These are phyloP conservation scores for Aspergillus ruber DNA, from an alignment of 2,329 filamentous ascomycete genomes.

Conservation along the genomic window DNA sequence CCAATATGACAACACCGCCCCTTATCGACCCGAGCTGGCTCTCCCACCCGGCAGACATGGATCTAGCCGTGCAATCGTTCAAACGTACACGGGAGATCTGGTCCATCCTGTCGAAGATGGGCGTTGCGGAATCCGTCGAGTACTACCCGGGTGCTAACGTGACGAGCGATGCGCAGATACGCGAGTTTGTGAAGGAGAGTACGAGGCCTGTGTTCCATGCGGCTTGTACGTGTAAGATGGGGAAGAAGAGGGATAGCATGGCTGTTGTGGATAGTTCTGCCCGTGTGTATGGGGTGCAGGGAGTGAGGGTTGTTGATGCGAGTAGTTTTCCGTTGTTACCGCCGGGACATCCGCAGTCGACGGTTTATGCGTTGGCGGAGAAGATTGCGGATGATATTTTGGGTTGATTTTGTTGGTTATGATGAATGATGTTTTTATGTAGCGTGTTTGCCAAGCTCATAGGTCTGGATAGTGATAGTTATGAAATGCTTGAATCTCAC, in stretches of 20 bases:
- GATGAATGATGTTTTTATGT: background rate
- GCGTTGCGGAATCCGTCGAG: conserved; percentile 22
- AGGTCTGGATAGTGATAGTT: background rate
- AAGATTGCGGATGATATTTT: conserved; percentile 27
- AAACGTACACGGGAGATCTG: conserved; percentile 37
- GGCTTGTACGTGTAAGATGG: conserved; percentile 35
- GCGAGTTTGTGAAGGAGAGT: conserved; percentile 20
- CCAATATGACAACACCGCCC: conserved; percentile 26
- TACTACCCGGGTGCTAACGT: conserved; percentile 30
- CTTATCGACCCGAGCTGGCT: conserved; percentile 42
- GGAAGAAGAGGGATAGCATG: conserved; percentile 19
- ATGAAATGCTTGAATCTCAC: background rate
- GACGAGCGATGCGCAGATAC: conserved; percentile 37
- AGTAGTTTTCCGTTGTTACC: conserved; percentile 27
- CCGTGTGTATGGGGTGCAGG: conserved; percentile 23
- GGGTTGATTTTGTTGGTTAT: background rate
- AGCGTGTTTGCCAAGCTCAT: background rate
- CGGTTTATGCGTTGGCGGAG: conserved; percentile 34
- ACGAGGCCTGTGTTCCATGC: conserved; percentile 29
- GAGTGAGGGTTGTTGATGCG: conserved; percentile 29
- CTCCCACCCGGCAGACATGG: conserved; percentile 33
- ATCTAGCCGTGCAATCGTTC: conserved; percentile 38
- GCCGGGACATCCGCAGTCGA: conserved; percentile 33
- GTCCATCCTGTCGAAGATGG: conserved; percentile 12
- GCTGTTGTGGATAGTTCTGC: conserved; percentile 31